phyloP scores from a whole-genome alignment of 768 basidiomycete genomes.

The Kondoa subrosea region DNA sequence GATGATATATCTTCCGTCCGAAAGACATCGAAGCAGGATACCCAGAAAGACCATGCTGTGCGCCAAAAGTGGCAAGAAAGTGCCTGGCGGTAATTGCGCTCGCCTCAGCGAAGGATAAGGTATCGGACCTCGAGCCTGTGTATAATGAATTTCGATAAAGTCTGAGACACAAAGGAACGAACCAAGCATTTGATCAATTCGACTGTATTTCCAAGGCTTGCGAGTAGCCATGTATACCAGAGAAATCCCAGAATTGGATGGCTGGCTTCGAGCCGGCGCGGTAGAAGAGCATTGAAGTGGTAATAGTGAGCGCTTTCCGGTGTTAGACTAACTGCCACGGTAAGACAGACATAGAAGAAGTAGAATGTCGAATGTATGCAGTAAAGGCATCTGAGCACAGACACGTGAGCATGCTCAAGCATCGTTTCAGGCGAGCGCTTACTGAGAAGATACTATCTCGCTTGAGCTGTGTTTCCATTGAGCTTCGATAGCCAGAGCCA shows the following conservation, averaged over 20 bases:
- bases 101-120: background rate
- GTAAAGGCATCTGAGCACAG: background rate
- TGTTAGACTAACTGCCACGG: background rate
- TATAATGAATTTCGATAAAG: background rate
- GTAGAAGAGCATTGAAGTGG: slow-evolving; percentile 1
- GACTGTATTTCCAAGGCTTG: background rate
- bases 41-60: background rate
- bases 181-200: background rate
- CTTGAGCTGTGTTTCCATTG: background rate
- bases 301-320: slow-evolving; percentile 1
- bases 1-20: background rate
- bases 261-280: background rate
- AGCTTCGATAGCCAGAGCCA: too few species aligned
- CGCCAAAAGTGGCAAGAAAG: background rate
- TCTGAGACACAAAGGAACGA: background rate
- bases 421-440: background rate
- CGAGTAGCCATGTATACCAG: background rate
- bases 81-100: background rate
- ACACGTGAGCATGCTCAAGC: background rate
- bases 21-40: background rate
- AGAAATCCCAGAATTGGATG: background rate
- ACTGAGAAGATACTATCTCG: background rate
- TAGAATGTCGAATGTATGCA: background rate
- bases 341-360: background rate
- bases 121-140: background rate